Evolutionary conservation across 805 yeast species (phyloP), one percentile per base, ranked within the genome.

Genomic region (Komagataella kurtzmanii): DNA sequence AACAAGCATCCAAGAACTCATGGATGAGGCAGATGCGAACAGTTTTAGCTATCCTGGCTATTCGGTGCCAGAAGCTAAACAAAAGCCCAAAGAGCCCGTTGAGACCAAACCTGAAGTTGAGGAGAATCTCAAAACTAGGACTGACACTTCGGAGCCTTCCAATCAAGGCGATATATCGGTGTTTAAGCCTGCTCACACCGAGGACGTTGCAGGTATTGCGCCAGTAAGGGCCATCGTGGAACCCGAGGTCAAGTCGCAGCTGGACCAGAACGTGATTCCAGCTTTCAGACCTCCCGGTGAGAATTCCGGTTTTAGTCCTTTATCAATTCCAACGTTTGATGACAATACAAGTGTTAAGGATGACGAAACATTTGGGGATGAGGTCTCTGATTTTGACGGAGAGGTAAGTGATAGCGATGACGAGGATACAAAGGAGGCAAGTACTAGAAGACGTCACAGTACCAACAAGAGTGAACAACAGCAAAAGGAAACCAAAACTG

Each of bases 351-450:
- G 23, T n/a, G 23, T 12, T 5, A n/a, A 44, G 12, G 46, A 18
- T 18, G 46, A 44, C 17, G 40, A 30, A 30, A 30, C 40, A 14
- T 44, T 19, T 48, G 66, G 58, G 43, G 65, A 63, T 45, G 67
- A 59, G 24, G 68, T 63, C 23, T 68, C 65, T 14, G 82, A 77
- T 1, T 78, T 72, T 17, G 77, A 72, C 17, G 77, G 73, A 36
- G 77, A 73, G 46, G 68, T 69, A 46, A 69, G 65, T n/a, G 72
- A 66, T 46, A 70, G 69, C 23, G 76, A 70, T 18, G 72, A 73
- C 21, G 72, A 67, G 17, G 73, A 70, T 18, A 69, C 65, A 44
- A 58, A 58, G 52, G 50, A 51, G 54, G 55, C 55, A 53, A 14
- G 40, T 8, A 57, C 55, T 44, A 44, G 53, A 51, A 47, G 50